Conservation (phyloP, 2,329 filamentous ascomycete species). For the Huntiella savannae region DNA sequence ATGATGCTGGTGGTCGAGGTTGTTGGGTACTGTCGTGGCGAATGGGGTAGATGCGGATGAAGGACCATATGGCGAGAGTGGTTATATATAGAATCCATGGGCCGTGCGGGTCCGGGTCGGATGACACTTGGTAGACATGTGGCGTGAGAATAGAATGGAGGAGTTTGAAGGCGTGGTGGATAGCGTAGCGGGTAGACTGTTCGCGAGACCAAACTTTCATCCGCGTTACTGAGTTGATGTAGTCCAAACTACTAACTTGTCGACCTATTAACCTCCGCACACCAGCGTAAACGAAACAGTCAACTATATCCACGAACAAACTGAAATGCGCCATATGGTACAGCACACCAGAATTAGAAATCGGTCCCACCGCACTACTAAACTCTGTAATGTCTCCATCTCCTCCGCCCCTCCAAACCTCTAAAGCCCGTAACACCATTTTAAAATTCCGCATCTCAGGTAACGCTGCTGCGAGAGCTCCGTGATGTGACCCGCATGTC, state of each 20-base stretch:
- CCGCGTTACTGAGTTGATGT: constrained; percentile 49
- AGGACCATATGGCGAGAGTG: constrained; percentile 70
- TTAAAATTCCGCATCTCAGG: constrained; percentile 22
- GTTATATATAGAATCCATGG: constrained; percentile 88
- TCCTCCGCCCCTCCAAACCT: constrained; percentile 73
- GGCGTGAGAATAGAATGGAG: constrained; percentile 47
- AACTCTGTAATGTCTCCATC: constrained; percentile 39
- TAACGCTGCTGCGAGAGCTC: background rate
- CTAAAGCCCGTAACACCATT: constrained; percentile 59
- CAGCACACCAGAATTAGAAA: constrained; percentile 61
- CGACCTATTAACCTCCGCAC: constrained; percentile 59
- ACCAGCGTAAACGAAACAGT: constrained; percentile 76
- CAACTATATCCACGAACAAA: constrained; percentile 72
- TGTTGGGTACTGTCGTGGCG: constrained; percentile 5
- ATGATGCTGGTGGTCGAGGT: constrained; percentile 2
- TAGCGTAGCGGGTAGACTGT: constrained; percentile 57
- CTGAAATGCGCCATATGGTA: constrained; percentile 81
- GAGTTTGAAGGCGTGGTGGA: constrained; percentile 69
- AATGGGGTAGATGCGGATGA: constrained; percentile 28
- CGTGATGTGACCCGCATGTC: constrained; percentile 6
- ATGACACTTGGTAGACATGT: constrained; percentile 46
- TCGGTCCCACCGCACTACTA: constrained; percentile 33
- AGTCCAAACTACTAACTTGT: constrained; percentile 58
- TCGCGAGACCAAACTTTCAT: constrained; percentile 67
- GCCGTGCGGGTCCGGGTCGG: constrained; percentile 65